Base-by-base conservation (phyloP, 2,329 filamentous ascomycete species). In the Fusarium sublunatum region DNA sequence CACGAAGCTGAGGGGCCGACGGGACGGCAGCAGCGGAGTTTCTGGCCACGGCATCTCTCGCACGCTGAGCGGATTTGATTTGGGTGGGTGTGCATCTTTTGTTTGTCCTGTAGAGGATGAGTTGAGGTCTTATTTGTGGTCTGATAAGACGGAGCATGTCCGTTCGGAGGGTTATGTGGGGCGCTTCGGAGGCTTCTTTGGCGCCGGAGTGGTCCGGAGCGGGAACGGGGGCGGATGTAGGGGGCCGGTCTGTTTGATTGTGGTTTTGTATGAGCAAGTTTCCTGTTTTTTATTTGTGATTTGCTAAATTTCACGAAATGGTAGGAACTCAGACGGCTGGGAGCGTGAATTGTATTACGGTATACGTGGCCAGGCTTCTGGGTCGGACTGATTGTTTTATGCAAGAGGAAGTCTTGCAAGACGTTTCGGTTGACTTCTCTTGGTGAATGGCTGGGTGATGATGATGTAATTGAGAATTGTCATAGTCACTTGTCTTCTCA, bases 41-140 rank as follows among this genome's bases (percentile, higher is more conserved):
- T 76, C 39, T 75, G 73, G 10, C 68, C 61, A 7, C 73, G 73
- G 15, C 73, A 75, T 38, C 72, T 65, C 60, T 75, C 72, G 50
- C 73, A 76, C 6, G 73, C 71, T 7, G 71, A 73, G 26, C 74
- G 72, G 31, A 73, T 59, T 43, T 76, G 74, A 25, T 69, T 74
- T 4, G 74, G 73, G 41, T 75, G 73, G 3, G 70, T 68, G 32
- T 57, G 64, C 68, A 71, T 67, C 2, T 22, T 19, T 2, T n/a
- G n/a, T 13, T 36, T 19, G 7, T 1, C 11, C 6, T 31, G 29
- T 11, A 34, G 12, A 25, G 12, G 22, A 22, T 35, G n/a, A 8
- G n/a, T 19, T 35, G 25, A 40, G 24, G 8, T 19, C n/a, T 25
- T 41, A 31, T 13, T 22, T 22, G 26, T 36, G 26, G 15, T 7